Base-by-base conservation (phyloP, 345 rosid genomes). In the Boechera stricta region DNA sequence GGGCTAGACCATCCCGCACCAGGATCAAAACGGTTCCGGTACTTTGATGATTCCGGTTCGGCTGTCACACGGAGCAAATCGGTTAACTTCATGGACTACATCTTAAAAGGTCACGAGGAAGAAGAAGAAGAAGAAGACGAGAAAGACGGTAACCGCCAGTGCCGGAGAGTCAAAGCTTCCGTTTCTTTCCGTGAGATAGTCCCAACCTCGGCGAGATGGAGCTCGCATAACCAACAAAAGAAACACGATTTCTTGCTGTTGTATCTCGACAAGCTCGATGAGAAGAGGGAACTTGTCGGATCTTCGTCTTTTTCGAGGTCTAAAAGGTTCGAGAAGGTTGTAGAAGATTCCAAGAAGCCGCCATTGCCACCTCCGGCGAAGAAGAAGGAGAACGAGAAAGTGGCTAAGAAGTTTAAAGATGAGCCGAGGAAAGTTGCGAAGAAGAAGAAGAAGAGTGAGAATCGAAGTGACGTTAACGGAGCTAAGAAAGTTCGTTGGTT, bases 61-160 rank as follows among this genome's bases (percentile, higher is more conserved):
- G 66, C 81, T 9, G 91, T 92, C 26, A 32, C 86, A 1, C 80
- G 97, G 51, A 90, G 97, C 71, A 81, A 87, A 86, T 94, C 97
- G 12, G 98, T 89, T 75, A 92, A 90, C 73, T 94, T 92, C 81
- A 81, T 90, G 92, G 98, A 94, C 72, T 90, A 91, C 57, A 67
- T 91, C 72, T 68, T 86, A 64, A 78, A 87, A 62, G 67, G 74
- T 21, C 80, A 88, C 29, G 64, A 74, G 10, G 75, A 74, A 5
- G 64, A 78, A 21, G 67, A 75, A 63, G 67, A 78, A 60, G 67
- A 78, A 5, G 69, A 75, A 10, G 64, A 71, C 9, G 78, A 78
- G 3, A 72, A 79, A 36, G 80, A 84, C 7, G 73, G 82, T n/a
- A 79, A 77, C 47, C 93, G 49, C 26, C 55, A 82, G 64, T 78